phyloP scores from a whole-genome alignment of 345 rosid genomes.

The Heritiera littoralis region DNA sequence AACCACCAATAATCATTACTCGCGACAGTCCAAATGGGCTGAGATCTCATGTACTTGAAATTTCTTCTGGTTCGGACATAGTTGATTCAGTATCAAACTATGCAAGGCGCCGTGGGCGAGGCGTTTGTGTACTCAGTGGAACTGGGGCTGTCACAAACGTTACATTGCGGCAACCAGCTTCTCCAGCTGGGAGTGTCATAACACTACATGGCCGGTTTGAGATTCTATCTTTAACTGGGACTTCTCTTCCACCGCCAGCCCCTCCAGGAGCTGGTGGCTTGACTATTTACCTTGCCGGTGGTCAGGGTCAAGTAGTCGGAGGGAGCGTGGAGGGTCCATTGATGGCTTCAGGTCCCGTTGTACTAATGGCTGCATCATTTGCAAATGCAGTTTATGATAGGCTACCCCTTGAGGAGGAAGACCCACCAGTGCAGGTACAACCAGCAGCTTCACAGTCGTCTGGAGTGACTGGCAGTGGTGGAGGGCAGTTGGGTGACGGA shows the following conservation, averaged over 20 bases:
- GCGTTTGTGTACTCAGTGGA: slow-evolving; percentile 63
- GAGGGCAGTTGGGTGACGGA: slow-evolving; percentile 29
- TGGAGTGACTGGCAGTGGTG: slow-evolving; percentile 38
- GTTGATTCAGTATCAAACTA: slow-evolving; percentile 52
- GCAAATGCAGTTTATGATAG: slow-evolving; percentile 72
- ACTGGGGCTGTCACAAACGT: slow-evolving; percentile 67
- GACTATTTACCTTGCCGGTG: slow-evolving; percentile 64
- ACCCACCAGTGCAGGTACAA: slow-evolving; percentile 33
- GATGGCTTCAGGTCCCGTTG: slow-evolving; percentile 67
- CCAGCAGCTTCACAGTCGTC: slow-evolving; percentile 41
- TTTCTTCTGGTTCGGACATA: slow-evolving; percentile 61
- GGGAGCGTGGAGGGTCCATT: slow-evolving; percentile 72
- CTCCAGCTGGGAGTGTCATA: slow-evolving; percentile 56
- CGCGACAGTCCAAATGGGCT: slow-evolving; percentile 70
- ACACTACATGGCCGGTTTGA: slow-evolving; percentile 76
- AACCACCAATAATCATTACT: slow-evolving; percentile 65
- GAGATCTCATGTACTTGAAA: slow-evolving; percentile 64
- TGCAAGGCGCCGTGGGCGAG: slow-evolving; percentile 63
- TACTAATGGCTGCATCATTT: slow-evolving; percentile 72
- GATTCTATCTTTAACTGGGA: slow-evolving; percentile 65
- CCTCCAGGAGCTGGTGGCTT: slow-evolving; percentile 68
- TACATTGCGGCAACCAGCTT: slow-evolving; percentile 59
- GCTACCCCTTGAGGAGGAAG: slow-evolving; percentile 59
- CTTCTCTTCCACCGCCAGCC: slow-evolving; percentile 72
- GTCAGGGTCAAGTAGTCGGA: slow-evolving; percentile 77